Percentiles rank a stretch among this genome's conserved stretches.
Evolutionary conservation across 1,284 basidiomycete species (phyloP).

Genomic region (Moesziomyces sp.): DNA sequence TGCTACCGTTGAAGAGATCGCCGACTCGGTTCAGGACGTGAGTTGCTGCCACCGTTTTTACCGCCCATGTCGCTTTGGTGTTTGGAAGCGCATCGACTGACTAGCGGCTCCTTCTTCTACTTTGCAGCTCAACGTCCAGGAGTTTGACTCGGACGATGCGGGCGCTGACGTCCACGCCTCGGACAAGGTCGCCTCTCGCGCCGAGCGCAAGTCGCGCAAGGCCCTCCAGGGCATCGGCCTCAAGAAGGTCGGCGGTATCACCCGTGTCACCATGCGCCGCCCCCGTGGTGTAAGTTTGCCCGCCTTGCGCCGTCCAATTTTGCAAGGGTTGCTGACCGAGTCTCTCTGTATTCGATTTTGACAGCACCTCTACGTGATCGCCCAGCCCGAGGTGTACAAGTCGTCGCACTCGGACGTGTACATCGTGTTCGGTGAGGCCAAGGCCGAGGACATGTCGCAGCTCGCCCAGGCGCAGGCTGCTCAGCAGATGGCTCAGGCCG

Average conservation of each 20-base stretch:
- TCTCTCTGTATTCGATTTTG: neutral
- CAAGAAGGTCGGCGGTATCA: conserved; percentile 91
- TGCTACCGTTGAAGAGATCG: conserved; percentile 81
- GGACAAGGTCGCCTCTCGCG: conserved; percentile 84
- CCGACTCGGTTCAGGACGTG: conserved; percentile 72
- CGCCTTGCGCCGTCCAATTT: neutral
- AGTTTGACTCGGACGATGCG: conserved; percentile 74
- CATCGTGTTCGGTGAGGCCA: conserved; percentile 98
- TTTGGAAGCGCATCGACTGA: neutral
- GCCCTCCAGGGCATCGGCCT: conserved; percentile 65
- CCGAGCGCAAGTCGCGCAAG: conserved; percentile 68
- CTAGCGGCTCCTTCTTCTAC: neutral
- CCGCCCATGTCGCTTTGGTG: too few relatives aligned
- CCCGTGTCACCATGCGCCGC: conserved; percentile 90
- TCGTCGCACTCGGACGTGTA: conserved; percentile 96
- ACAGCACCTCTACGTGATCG: conserved; percentile 89
- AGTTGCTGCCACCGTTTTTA: conserved; percentile 68
- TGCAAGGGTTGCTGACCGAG: neutral
- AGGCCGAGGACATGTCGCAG: conserved; percentile 91
- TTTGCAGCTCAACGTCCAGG: conserved; percentile 67
- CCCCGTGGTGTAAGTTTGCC: conserved; percentile 83
- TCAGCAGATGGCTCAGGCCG: conserved; percentile 78
- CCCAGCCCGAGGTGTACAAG: conserved; percentile 96
- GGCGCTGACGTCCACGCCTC: conserved; percentile 79
- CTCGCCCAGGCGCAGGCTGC: conserved; percentile 84